A percentile compares a stretch with the other conserved stretches of the same genome.
Conservation (phyloP, 1,284 basidiomycete genomes). For the Gomphus bonarii region DNA sequence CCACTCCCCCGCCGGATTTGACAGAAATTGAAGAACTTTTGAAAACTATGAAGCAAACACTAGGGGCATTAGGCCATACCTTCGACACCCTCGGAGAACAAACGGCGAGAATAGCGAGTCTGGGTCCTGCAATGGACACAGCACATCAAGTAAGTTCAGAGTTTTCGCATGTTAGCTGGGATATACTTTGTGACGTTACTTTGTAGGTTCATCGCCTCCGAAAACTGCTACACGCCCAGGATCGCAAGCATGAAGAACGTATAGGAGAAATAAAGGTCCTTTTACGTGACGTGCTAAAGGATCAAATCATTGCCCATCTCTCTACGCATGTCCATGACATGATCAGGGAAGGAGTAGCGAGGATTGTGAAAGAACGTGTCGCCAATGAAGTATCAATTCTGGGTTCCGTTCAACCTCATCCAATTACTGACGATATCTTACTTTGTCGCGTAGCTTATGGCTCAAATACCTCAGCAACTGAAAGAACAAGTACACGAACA, state of each 20-base stretch:
- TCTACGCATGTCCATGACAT: constrained; percentile 22
- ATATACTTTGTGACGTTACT: neutral
- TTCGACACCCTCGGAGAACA: constrained; percentile 36
- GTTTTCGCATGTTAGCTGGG: neutral
- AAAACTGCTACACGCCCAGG: constrained; percentile 28
- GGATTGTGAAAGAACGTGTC: constrained; percentile 27
- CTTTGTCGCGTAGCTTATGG: constrained; percentile 26
- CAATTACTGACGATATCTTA: neutral
- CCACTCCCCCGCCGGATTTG: constrained; percentile 22
- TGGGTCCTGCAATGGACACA: constrained; percentile 34
- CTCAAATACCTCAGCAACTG: constrained; percentile 27
- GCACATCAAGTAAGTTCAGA: constrained; percentile 28
- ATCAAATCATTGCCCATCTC: constrained; percentile 28
- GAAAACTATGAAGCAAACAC: constrained; percentile 31
- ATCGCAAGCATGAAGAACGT: constrained; percentile 27
- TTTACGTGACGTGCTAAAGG: constrained; percentile 29
- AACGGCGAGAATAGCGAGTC: constrained; percentile 29
- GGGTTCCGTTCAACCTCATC: neutral
- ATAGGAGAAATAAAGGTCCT: constrained; percentile 25
- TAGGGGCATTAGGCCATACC: constrained; percentile 28
- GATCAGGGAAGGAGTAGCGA: constrained; percentile 27
- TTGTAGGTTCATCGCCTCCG: constrained; percentile 29
- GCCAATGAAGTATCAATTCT: constrained; percentile 16
- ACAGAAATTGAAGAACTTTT: constrained; percentile 32
- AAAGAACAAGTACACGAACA: constrained; percentile 15